Conservation (phyloP, 495 filamentous ascomycete species). For the Penicillium salamii region DNA sequence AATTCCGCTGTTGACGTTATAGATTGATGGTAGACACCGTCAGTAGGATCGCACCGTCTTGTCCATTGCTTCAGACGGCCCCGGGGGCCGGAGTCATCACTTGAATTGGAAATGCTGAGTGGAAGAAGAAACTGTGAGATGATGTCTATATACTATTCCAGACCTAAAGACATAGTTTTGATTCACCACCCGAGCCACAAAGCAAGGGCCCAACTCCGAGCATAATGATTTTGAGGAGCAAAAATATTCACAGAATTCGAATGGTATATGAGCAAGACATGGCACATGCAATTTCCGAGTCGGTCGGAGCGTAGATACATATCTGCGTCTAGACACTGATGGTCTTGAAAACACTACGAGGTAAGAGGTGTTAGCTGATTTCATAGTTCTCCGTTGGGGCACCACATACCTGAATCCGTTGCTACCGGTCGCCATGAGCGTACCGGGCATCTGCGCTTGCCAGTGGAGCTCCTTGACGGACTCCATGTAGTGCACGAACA, state of each 20-base stretch:
- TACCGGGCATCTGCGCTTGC: constrained; percentile 95
- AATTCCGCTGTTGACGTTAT: constrained; percentile 10
- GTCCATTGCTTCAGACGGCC: neutral
- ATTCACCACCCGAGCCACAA: constrained; percentile 6
- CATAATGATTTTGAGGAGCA: constrained; percentile 18
- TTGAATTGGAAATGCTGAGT: neutral
- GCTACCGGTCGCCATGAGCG: constrained; percentile 83
- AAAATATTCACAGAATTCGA: constrained; percentile 18
- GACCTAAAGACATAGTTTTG: constrained; percentile 4
- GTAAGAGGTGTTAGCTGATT: constrained; percentile 15
- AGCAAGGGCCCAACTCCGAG: constrained; percentile 5
- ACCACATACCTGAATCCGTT: constrained; percentile 67
- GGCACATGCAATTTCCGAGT: constrained; percentile 27
- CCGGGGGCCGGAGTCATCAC: too few species aligned
- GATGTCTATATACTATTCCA: constrained; percentile 8
- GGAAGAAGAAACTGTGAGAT: too few species aligned
- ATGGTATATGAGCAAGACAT: constrained; percentile 35
- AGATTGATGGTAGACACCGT: neutral
- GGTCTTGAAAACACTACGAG: constrained; percentile 51
- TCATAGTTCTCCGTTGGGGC: constrained; percentile 12
- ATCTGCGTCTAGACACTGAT: constrained; percentile 48
- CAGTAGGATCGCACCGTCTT: neutral
- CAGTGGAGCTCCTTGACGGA: constrained; percentile 93
- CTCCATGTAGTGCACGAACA: constrained; percentile 96
- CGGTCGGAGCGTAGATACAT: constrained; percentile 8